Base-by-base conservation (phyloP, 441 rosid genomes). In the Daphne laureola region DNA sequence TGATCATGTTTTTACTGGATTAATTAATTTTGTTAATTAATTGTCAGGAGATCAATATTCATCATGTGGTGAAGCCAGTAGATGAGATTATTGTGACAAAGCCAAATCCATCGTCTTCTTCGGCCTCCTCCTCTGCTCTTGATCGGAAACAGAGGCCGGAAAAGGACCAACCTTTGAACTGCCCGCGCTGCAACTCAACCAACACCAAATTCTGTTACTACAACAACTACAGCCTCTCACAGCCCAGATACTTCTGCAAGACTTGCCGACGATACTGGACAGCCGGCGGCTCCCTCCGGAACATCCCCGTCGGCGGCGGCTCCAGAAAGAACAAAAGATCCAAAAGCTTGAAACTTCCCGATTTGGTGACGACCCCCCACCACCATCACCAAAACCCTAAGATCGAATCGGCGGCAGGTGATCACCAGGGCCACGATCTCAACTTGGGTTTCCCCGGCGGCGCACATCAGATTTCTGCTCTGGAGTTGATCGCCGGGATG, bases 121-220 rank as follows among this genome's bases (percentile, higher is more conserved):
- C 59, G n/a, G n/a, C n/a, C 43, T 49, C 64, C 0, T 16, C 49
- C n/a, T 56, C 60, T 13, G 51, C 54, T 49, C 60, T 66, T 18
- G 92, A 84, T 59, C 74, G 78, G 73, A 76, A 80, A 35, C 46
- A 73, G 23, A 75, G 89, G 60, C 87, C 89, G 1, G 84, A 82
- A 54, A 84, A 84, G 54, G 93, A 84, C 7, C 83, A 82, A 54
- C 82, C 82, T 42, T 50, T 86, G 58, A 88, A 86, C 73, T 92
- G 98, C 65, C 98, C 98, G 9, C 75, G 98, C 76, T 92, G 96
- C 83, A 86, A 81, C 76, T 91, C 98, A 15, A 69, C 86, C 2
- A 81, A 88, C 82, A 91, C 96, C 54, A 92, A 92, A 68, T 92
- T 91, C 72, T 91, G 98, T 55, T 88, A 92, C 67, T 92, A 92